Percentiles rank a stretch among this genome's conserved stretches.
Evolutionary conservation across 2,329 filamentous ascomycete species (phyloP).

Genomic region (Xylogone sp.): DNA sequence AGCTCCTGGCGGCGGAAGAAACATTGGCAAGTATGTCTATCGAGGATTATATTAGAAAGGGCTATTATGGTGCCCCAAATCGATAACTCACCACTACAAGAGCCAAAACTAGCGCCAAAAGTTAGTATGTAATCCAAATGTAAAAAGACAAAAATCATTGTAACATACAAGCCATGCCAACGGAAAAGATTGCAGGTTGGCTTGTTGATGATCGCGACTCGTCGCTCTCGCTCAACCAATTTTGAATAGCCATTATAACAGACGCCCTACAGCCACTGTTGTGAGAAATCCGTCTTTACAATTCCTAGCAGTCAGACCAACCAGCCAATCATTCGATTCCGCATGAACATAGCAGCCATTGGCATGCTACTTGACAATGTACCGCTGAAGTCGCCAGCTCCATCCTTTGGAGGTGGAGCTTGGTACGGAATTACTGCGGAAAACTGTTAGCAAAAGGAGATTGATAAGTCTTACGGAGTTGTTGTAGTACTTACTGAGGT

Average conservation of each 20-base stretch:
- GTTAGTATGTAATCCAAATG: constrained; percentile 4
- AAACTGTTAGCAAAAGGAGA: neutral
- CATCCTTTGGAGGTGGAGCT: constrained; percentile 64
- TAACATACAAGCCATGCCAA: constrained; percentile 72
- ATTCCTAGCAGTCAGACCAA: constrained; percentile 30
- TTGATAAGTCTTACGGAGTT: constrained; percentile 4
- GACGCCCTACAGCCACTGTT: constrained; percentile 53
- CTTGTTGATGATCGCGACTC: constrained; percentile 58
- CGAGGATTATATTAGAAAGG: constrained; percentile 5
- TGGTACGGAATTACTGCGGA: constrained; percentile 80
- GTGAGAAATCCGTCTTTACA: neutral
- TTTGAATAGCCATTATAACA: constrained; percentile 70
- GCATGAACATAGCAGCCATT: constrained; percentile 93
- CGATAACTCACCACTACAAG: constrained; percentile 36
- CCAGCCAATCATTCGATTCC: constrained; percentile 77
- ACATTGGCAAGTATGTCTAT: constrained; percentile 60
- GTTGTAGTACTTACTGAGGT: constrained; percentile 57
- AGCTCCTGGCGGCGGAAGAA: constrained; percentile 51
- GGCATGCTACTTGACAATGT: constrained; percentile 75
- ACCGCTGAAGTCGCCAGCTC: constrained; percentile 65
- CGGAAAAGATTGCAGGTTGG: constrained; percentile 71
- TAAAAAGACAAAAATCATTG: constrained; percentile 2
- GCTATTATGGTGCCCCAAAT: constrained; percentile 2
- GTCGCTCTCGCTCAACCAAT: constrained; percentile 72
- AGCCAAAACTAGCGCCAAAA: constrained; percentile 25